Evolutionary conservation across 2,329 filamentous ascomycete genomes (phyloP).

Genomic region (Claviceps spartinae): DNA sequence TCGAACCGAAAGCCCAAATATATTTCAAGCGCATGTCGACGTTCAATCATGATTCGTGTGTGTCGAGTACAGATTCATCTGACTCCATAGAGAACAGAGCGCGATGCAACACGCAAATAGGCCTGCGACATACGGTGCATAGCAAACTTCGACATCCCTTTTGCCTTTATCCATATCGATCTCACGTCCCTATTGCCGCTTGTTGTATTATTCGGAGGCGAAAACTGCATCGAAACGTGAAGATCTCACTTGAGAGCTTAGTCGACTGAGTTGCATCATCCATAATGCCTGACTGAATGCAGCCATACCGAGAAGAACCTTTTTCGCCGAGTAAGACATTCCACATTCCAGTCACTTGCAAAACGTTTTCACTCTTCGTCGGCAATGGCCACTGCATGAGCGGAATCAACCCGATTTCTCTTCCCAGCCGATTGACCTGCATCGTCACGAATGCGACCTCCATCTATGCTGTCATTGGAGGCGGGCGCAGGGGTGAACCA

Average conservation of each 20-base stretch:
- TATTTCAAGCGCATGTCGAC: too few relatives aligned
- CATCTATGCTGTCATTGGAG: slow-evolving; percentile 33
- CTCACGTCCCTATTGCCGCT: neutral
- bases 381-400: slow-evolving; percentile 17
- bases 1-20: too few relatives aligned
- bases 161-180: neutral
- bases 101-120: too few relatives aligned
- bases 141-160: too few relatives aligned
- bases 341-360: neutral
- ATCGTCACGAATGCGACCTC: slow-evolving; percentile 59
- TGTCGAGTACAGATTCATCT: too few relatives aligned
- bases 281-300: neutral
- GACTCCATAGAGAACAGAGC: too few relatives aligned
- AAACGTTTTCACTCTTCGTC: neutral
- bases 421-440: slow-evolving; percentile 82
- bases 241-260: neutral
- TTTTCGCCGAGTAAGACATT: neutral
- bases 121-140: too few relatives aligned
- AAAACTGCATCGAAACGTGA: neutral
- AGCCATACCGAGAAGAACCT: too few relatives aligned
- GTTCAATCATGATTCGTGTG: too few relatives aligned
- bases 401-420: slow-evolving; percentile 48
- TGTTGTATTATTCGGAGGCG: neutral
- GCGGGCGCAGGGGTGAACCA: slow-evolving; percentile 82
- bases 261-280: neutral